Base-by-base conservation (phyloP, 768 basidiomycete genomes). In the Tephrocybe sp. region DNA sequence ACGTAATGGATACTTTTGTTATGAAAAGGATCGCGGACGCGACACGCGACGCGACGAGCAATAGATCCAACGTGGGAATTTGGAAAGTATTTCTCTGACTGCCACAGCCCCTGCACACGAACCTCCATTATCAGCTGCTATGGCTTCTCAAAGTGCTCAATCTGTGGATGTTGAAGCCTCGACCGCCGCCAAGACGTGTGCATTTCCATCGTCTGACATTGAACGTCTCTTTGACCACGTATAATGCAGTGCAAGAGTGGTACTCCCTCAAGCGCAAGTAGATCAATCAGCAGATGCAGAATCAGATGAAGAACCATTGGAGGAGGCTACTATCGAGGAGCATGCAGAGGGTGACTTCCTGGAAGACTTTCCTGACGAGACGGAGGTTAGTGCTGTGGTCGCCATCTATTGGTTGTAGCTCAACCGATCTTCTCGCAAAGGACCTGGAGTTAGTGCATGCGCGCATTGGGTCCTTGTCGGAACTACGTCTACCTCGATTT, bases 401-500 rank as follows among this genome's bases (percentile, higher is more conserved):
- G 22, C 18, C 1, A 15, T 18, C 13, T 11, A 50, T 24, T 22
- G 31, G 22, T 24, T 37, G 33, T 30, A 13, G 21, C 18, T 27
- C 49, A 41, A 57, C 45, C 37, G 45, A 47, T 41, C 8, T 41
- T 44, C 50, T 42, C 27, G 36, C 16, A 57, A 34, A 95, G 94
- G 92, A 95, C 57, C 74, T 97, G 29, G 91, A 94, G 54, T 80
- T 97, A 27, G 74, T 91, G 6, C 91, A 95, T 64, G 75, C 84
- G 3, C 83, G 88, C 23, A 77, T 97, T 42, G 77, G 76, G 44
- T 83, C 87, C 13, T 75, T 92, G 1, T 72, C 71, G 11, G 76
- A 74, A 15, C 73, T 95, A n/a, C 79, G 80, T 22, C 75, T 95
- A 11, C 72, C 78, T 2, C 78, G 94, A 12, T 97, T 95, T 63